phyloP scores from a whole-genome alignment of 495 filamentous ascomycete species.

The Jackrogersella multiformis region DNA sequence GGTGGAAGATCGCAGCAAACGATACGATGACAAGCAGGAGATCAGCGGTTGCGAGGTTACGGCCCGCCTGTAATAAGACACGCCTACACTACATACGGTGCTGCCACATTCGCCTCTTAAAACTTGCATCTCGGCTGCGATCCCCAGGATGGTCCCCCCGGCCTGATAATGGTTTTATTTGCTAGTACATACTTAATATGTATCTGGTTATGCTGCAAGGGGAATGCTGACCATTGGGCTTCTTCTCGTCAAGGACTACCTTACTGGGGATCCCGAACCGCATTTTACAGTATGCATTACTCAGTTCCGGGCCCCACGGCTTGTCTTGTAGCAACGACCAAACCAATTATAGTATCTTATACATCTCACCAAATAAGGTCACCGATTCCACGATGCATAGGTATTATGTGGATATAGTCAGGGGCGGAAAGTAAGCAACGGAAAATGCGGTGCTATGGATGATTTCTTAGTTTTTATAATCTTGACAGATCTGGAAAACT shows the following conservation, averaged over 20 bases:
- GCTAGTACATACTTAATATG: not conserved
- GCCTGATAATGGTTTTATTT: slow-evolving; percentile 12
- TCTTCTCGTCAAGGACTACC: slow-evolving; percentile 21
- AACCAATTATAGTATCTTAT: slow-evolving; percentile 25
- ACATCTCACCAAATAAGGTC: slow-evolving; percentile 9
- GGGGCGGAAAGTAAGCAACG: slow-evolving; percentile 34
- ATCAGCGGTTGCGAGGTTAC: slow-evolving; percentile 38
- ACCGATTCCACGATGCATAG: slow-evolving; percentile 27
- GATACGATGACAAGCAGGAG: slow-evolving; percentile 40
- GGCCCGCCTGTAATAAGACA: slow-evolving; percentile 23
- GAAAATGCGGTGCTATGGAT: slow-evolving; percentile 21
- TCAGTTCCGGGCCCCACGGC: slow-evolving; percentile 16
- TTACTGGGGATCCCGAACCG: slow-evolving; percentile 38
- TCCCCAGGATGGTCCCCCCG: slow-evolving; percentile 26
- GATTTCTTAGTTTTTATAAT: slow-evolving; percentile 1
- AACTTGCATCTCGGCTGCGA: slow-evolving; percentile 30
- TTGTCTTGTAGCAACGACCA: slow-evolving; percentile 25
- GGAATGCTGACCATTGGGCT: slow-evolving; percentile 31
- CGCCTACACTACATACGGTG: not conserved
- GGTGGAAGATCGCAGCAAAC: slow-evolving; percentile 37
- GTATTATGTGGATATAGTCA: slow-evolving; percentile 22
- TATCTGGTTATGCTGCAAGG: slow-evolving; percentile 34
- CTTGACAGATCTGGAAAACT: slow-evolving; percentile 27
- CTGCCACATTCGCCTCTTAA: slow-evolving; percentile 16
- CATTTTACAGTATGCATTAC: slow-evolving; percentile 19